A percentile compares a stretch with the other conserved stretches of the same genome.
These are phyloP conservation scores for Venturia pyrina DNA, from an alignment of 2,329 filamentous ascomycete genomes.

Conservation along the genomic window DNA sequence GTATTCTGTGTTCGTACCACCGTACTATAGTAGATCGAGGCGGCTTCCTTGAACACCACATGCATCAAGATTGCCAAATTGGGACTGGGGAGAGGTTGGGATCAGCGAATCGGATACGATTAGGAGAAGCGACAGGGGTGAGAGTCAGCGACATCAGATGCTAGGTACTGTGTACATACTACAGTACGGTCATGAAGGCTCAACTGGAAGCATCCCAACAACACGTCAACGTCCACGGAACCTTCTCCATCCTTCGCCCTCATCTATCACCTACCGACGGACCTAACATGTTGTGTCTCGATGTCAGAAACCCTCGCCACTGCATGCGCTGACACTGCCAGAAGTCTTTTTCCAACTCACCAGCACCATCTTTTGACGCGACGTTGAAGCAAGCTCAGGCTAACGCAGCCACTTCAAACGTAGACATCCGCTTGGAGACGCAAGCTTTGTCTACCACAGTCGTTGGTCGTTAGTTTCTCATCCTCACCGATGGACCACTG, in stretches of 20 bases:
- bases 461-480: not conserved
- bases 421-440: not conserved
- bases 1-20: too few relatives aligned
- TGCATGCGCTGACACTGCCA: too few relatives aligned
- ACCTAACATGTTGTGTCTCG: too few relatives aligned
- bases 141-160: not conserved
- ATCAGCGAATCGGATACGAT: not conserved
- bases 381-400: constrained; percentile 4
- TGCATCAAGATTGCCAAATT: not conserved
- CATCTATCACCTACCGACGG: too few relatives aligned
- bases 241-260: not conserved
- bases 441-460: not conserved
- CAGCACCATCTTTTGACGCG: not conserved
- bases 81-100: not conserved
- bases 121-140: not conserved
- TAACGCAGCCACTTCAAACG: not conserved
- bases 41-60: not conserved
- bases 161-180: not conserved
- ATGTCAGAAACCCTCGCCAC: too few relatives aligned
- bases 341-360: not conserved
- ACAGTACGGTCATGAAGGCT: not conserved
- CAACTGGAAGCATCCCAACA: not conserved
- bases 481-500: not conserved
- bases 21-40: too few relatives aligned
- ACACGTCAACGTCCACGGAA: not conserved